These are phyloP conservation scores for Oryza meyeriana DNA, from an alignment of 176 grass and related monocot genomes.

Conservation along the genomic window DNA sequence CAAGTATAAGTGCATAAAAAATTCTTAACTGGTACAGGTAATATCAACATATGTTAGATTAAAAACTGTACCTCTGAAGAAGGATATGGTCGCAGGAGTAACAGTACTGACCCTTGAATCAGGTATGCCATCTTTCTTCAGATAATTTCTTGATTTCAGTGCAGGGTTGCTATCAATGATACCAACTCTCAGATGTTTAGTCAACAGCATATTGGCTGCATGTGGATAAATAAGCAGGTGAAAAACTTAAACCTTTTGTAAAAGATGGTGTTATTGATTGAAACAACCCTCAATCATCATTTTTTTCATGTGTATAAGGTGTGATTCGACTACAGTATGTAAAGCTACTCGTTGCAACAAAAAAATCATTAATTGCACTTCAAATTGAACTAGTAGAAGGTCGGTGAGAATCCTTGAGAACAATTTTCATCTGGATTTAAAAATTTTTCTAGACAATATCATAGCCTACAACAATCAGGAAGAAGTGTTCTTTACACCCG, in stretches of 20 bases:
- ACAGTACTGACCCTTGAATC: conserved; percentile 92
- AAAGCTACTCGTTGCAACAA: background rate
- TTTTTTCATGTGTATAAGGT: conserved; percentile 1
- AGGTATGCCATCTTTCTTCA: conserved; percentile 56
- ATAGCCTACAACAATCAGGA: background rate
- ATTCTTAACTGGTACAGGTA: background rate
- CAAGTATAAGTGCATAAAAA: background rate
- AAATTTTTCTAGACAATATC: background rate
- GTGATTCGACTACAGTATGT: background rate
- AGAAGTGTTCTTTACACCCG: background rate
- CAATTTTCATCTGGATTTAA: background rate
- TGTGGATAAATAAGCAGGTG: conserved; percentile 16
- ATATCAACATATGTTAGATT: background rate
- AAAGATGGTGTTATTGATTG: background rate
- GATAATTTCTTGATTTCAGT: conserved; percentile 53
- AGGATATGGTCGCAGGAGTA: conserved; percentile 85
- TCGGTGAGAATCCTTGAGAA: background rate
- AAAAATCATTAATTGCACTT: background rate
- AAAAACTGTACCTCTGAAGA: conserved; percentile 65
- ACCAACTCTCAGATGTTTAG: conserved; percentile 68
- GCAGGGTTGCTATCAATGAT: conserved; percentile 80
- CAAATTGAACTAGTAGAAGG: background rate
- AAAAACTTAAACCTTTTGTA: background rate
- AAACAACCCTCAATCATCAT: background rate
- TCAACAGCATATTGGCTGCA: conserved; percentile 68